Evolutionary conservation across 805 yeast species (phyloP), one percentile per base, ranked within the genome.

Genomic region (Candida awuae): DNA sequence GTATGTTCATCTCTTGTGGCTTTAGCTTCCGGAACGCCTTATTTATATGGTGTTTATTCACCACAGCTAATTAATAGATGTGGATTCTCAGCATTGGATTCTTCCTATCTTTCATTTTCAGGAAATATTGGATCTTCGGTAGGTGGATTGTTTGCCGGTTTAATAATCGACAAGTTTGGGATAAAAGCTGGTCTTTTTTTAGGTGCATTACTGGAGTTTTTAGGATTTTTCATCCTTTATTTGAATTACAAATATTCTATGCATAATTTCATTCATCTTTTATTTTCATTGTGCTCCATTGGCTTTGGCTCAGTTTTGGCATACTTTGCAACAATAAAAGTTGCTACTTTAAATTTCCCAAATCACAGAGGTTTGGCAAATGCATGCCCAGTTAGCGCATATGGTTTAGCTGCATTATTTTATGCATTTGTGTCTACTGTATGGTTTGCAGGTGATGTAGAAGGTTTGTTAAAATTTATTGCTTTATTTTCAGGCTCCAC

Each of bases 11-110:
- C 61, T 12, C 51, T 79, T 14, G 77, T 77, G 8, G 71, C 84
- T 0, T 50, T 81, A 34, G 86, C 81, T 0, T 70, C 85, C 3
- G 90, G 92, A 2, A 81, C 87, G 3, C 83, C 85, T 0, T 83
- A 83, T 50, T 61, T 80, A 12, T 83, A 76, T 54, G 84, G 88
- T 1, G 73, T 76, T n/a, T 83, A 75, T 53, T 77, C 86, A 1
- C 88, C 90, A 2, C 87, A 82, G 53, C 61, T 83, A 45, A 68
- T 80, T 20, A 61, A 65, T 19, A 61, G 68, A 47, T 73, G 81
- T 18, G 69, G 75, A 1, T 64, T 82, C 20, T 69, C 80, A 0
- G 70, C 81, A 0, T 63, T 75, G 0, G 75, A 74, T 45, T 73
- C 86, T 7, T 83, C 87, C 3, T 68, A 73, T 12, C 64, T 83